Evolutionary conservation across 2,329 filamentous ascomycete genomes (phyloP), one percentile per base, ranked within the genome.

Genomic region (Calonectria leucothoes): DNA sequence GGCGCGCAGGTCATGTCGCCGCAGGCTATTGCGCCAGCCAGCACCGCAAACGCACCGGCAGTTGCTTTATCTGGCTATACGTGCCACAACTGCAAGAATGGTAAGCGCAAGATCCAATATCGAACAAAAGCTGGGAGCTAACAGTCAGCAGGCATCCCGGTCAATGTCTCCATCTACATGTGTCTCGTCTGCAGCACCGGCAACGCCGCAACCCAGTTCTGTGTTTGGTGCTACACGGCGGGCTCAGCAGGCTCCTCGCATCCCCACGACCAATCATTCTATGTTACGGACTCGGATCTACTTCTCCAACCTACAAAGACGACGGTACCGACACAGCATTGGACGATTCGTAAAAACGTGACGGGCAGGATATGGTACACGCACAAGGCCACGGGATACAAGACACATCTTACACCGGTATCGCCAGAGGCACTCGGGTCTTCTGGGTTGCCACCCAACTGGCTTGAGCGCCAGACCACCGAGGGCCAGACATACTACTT

Each of bases 141-240:
- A 63, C 66, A 23, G 1, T 11, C 14, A 3, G 5, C 11, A 80
- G 78, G 48, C 0, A 81, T 82, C 17, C 79, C 78, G 0, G 51
- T 73, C 3, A 82, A 82, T 27, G 80, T 81, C 4, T 79, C 80
- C 0, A 65, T 81, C 2, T 82, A 81, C 48, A 77, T 68, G 1
- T 82, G 81, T 55, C 81, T 82, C 45, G 57, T 82, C 29, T 82
- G 81, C 37, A 82, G 80, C 45, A 82, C 80, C 7, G 78, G 75
- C 0, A 71, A 74, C 0, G 69, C 69, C 2, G 8, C 52, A 0
- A 79, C 80, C 1, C 45, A 17, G 14, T 80, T 82, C 59, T 82
- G 81, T 70, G 80, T 80, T 3, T 81, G 79, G 79, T 82, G 81
- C 64, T 79, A 80, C 69, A 81, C 80, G 2, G 75, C 81, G 14